These are phyloP conservation scores for Aspergillus aculeatus DNA, from an alignment of 2,329 filamentous ascomycete species.

Conservation along the genomic window DNA sequence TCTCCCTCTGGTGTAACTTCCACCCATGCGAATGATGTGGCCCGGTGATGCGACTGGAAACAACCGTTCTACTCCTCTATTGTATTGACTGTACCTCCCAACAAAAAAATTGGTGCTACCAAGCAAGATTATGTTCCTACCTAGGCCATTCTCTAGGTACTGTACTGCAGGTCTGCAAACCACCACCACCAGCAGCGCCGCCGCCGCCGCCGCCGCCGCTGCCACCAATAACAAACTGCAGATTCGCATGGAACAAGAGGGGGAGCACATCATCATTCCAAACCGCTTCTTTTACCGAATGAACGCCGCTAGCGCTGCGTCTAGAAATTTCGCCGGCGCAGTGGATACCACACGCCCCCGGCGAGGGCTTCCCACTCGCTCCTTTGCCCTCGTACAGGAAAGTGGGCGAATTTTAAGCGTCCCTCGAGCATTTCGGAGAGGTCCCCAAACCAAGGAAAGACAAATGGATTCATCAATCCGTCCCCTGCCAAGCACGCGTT, in stretches of 20 bases:
- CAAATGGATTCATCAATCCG: slow-evolving; percentile 18
- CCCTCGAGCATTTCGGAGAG: not conserved
- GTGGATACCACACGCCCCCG: slow-evolving; percentile 6
- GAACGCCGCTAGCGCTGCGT: slow-evolving; percentile 25
- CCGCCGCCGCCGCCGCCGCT: not conserved
- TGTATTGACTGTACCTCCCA: not conserved
- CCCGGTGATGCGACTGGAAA: not conserved
- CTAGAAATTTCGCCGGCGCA: slow-evolving; percentile 27
- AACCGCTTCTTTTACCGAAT: slow-evolving; percentile 13
- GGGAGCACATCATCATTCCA: not conserved
- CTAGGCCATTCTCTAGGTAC: not conserved
- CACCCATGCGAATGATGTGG: not conserved
- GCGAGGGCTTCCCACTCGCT: not conserved
- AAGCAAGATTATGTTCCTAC: not conserved
- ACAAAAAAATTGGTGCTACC: not conserved
- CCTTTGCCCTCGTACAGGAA: slow-evolving; percentile 3
- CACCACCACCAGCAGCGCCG: too few relatives aligned
- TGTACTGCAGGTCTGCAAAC: not conserved
- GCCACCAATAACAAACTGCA: not conserved
- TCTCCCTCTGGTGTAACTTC: not conserved
- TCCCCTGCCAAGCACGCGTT: slow-evolving; percentile 26
- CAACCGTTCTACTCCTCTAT: not conserved
- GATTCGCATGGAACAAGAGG: not conserved
- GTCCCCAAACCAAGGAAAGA: slow-evolving; percentile 4
- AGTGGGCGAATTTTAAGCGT: slow-evolving; percentile 8